These are phyloP conservation scores for Grigorovia jiainica DNA, from an alignment of 805 yeast genomes.

Conservation along the genomic window DNA sequence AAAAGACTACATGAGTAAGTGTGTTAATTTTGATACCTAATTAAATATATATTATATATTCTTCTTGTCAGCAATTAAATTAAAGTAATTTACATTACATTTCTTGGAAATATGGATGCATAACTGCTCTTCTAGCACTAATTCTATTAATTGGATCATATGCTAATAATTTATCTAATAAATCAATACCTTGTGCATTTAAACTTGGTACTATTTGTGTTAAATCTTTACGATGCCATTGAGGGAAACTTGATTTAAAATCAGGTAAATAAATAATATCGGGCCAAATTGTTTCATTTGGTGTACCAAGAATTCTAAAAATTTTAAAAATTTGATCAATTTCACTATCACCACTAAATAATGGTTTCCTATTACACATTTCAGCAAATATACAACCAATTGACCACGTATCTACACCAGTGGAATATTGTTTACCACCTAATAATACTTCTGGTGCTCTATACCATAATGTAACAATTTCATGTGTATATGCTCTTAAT, in stretches of 20 bases:
- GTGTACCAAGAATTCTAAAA: slow-evolving; percentile 92
- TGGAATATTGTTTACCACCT: slow-evolving; percentile 91
- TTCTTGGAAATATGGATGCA: slow-evolving; percentile 55
- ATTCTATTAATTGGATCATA: slow-evolving; percentile 92
- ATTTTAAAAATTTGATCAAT: slow-evolving; percentile 91
- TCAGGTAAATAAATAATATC: slow-evolving; percentile 88
- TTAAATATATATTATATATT: too few species aligned
- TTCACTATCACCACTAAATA: slow-evolving; percentile 92
- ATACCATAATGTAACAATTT: slow-evolving; percentile 96
- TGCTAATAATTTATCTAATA: slow-evolving; percentile 66
- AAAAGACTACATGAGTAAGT: too few species aligned
- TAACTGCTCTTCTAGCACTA: slow-evolving; percentile 85
- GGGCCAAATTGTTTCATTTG: slow-evolving; percentile 94
- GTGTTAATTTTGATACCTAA: too few species aligned
- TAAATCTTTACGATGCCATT: slow-evolving; percentile 83
- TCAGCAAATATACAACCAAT: slow-evolving; percentile 98
- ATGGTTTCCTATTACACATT: slow-evolving; percentile 96
- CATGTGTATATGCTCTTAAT: slow-evolving; percentile 92
- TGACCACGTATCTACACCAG: slow-evolving; percentile 97
- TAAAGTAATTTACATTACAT: too few species aligned
- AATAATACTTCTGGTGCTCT: slow-evolving; percentile 94
- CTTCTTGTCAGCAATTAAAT: too few species aligned
- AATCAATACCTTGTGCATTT: slow-evolving; percentile 75
- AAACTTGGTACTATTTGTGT: slow-evolving; percentile 68
- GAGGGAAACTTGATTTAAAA: slow-evolving; percentile 73